Evolutionary conservation across 805 yeast species (phyloP).

Genomic region (Grigorovia yakushimaensis): DNA sequence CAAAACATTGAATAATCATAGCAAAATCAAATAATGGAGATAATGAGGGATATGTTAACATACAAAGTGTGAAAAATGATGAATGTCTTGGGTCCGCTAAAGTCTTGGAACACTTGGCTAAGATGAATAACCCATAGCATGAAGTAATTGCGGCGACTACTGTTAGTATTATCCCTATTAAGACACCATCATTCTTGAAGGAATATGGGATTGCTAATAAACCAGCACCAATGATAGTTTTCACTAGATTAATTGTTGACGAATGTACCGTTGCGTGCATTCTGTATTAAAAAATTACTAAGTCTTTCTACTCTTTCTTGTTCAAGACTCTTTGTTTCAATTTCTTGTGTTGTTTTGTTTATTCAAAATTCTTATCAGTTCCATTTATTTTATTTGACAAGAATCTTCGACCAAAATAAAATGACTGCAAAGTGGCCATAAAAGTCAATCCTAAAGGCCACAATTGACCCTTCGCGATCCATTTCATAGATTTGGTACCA

Average conservation of each 20-base stretch:
- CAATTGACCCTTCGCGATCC: slow-evolving; percentile 45
- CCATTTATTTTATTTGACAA: too few relatives aligned
- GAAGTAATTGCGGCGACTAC: slow-evolving; percentile 56
- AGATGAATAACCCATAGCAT: slow-evolving; percentile 56
- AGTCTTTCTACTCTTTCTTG: too few relatives aligned
- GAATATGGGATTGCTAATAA: slow-evolving; percentile 66
- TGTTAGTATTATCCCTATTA: slow-evolving; percentile 47
- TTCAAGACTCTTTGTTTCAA: too few relatives aligned
- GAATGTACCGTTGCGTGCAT: slow-evolving; percentile 42
- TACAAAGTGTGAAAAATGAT: slow-evolving; percentile 62
- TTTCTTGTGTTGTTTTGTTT: background rate
- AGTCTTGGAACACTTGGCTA: slow-evolving; percentile 48
- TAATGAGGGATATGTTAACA: slow-evolving; percentile 60
- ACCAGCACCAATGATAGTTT: slow-evolving; percentile 75
- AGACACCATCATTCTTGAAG: slow-evolving; percentile 53
- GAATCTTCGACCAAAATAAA: too few relatives aligned
- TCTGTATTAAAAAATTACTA: too few relatives aligned
- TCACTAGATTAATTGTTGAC: slow-evolving; percentile 56
- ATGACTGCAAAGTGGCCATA: too few relatives aligned
- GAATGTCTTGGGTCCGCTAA: slow-evolving; percentile 48
- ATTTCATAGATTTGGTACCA: slow-evolving; percentile 46
- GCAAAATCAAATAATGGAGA: slow-evolving; percentile 65
- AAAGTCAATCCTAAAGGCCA: slow-evolving; percentile 53
- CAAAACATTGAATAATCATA: slow-evolving; percentile 69
- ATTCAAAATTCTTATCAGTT: too few relatives aligned